A percentile compares a stretch with the other conserved stretches of the same genome.
phyloP scores from a whole-genome alignment of 306 rosid genomes.

The Dicorynia guianensis region DNA sequence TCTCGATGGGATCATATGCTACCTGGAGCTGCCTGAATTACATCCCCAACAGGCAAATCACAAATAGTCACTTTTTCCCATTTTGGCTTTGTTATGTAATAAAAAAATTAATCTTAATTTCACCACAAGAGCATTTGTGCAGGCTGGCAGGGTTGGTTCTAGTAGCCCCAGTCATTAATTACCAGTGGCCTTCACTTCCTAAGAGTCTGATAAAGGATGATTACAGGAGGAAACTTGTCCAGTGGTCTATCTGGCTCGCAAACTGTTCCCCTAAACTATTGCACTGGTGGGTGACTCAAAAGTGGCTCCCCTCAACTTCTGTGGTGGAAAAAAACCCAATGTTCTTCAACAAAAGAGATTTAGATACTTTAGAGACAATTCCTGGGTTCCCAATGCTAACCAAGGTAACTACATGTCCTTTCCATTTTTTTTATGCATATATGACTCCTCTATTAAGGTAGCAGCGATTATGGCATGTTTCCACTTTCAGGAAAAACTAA shows the following conservation, averaged over 20 bases:
- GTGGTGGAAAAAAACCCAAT: constrained; percentile 74
- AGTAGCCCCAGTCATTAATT: constrained; percentile 83
- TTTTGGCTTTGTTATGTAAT: constrained; percentile 1
- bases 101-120: constrained; percentile 9
- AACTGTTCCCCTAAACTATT: constrained; percentile 65
- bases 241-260: constrained; percentile 66
- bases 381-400: constrained; percentile 94
- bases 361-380: constrained; percentile 69
- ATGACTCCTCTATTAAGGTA: constrained; percentile 8
- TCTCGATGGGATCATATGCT: constrained; percentile 89
- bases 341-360: constrained; percentile 78
- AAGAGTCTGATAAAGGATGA: constrained; percentile 65
- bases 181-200: constrained; percentile 90
- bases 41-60: constrained; percentile 80
- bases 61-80: constrained; percentile 20
- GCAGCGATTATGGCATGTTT: constrained; percentile 40
- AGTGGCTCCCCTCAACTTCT: constrained; percentile 93
- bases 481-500: constrained; percentile 59
- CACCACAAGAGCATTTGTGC: constrained; percentile 45
- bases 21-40: constrained; percentile 90
- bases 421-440: constrained; percentile 12
- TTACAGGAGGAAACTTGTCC: constrained; percentile 66
- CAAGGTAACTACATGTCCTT: constrained; percentile 60
- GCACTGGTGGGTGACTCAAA: constrained; percentile 87
- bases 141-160: constrained; percentile 88